A percentile compares a stretch with the other conserved stretches of the same genome.
Evolutionary conservation across 225 moss, liverwort and hornwort genomes (phyloP).

Genomic region (Pseudoscleropodium purum): DNA sequence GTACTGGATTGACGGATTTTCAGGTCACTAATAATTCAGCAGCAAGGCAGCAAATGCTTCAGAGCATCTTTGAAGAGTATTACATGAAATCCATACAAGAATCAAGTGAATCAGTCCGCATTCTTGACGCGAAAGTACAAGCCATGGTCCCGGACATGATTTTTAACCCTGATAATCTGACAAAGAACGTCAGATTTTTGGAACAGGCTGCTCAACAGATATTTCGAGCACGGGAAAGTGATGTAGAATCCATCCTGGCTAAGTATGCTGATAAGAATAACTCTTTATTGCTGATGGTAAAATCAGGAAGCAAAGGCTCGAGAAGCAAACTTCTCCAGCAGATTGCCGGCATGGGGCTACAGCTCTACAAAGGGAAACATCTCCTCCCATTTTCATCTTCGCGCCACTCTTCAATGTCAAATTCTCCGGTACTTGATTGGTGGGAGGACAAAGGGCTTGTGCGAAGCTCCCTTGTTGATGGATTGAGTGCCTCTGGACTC

Average conservation of each 20-base stretch:
- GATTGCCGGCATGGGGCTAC: conserved; percentile 65
- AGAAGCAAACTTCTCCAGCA: conserved; percentile 66
- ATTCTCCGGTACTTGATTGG: conserved; percentile 17
- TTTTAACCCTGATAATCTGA: conserved; percentile 5
- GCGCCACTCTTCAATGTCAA: not conserved
- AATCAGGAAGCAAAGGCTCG: conserved; percentile 78
- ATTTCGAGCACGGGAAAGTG: conserved; percentile 47
- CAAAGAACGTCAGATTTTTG: conserved; percentile 31
- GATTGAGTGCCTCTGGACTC: conserved; percentile 59
- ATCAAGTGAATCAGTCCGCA: conserved; percentile 25
- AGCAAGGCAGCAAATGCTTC: conserved; percentile 34
- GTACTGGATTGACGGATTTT: conserved; percentile 63
- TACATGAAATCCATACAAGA: conserved; percentile 28
- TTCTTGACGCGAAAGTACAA: conserved; percentile 20
- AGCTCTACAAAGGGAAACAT: conserved; percentile 66
- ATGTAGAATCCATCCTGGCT: conserved; percentile 35
- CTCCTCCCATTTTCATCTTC: conserved; percentile 28
- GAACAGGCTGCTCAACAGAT: conserved; percentile 52
- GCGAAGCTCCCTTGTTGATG: conserved; percentile 69
- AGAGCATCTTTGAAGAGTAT: conserved; percentile 23
- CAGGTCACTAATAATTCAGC: conserved; percentile 27
- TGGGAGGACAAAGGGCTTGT: conserved; percentile 20
- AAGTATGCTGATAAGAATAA: conserved; percentile 45
- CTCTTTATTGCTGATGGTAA: conserved; percentile 63
- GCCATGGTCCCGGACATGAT: not conserved